A percentile compares a stretch with the other conserved stretches of the same genome.
phyloP scores from a whole-genome alignment of 768 basidiomycete species.

The Boletus reticulatus region DNA sequence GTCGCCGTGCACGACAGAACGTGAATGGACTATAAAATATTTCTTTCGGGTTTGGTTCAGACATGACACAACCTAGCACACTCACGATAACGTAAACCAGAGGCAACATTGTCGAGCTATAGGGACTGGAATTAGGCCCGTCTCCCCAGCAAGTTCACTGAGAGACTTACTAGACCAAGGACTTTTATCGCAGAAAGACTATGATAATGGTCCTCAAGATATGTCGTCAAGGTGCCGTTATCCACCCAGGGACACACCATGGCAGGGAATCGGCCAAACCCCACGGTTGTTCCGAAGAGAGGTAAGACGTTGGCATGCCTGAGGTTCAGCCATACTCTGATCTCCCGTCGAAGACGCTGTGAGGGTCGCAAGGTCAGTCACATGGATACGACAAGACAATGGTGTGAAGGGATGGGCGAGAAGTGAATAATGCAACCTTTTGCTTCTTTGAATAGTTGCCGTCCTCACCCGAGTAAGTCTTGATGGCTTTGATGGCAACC shows the following conservation, averaged over 20 bases:
- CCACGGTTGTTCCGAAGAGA: too few relatives aligned
- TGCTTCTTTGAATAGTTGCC: not conserved
- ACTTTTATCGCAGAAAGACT: not conserved
- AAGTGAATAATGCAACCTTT: not conserved
- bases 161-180: not conserved
- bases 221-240: not conserved
- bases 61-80: too few relatives aligned
- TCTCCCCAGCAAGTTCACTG: too few relatives aligned
- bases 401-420: too few relatives aligned
- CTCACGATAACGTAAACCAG: too few relatives aligned
- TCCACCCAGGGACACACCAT: too few relatives aligned
- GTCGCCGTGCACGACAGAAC: constrained; percentile 18
- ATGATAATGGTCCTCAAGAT: constrained; percentile 12
- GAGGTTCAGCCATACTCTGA: too few relatives aligned
- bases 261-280: too few relatives aligned
- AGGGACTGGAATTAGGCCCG: not conserved
- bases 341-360: constrained; percentile 18
- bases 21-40: constrained; percentile 11
- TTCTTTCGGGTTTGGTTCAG: not conserved
- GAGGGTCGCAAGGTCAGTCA: not conserved
- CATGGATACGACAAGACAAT: not conserved
- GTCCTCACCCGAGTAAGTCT: not conserved
- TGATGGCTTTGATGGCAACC: constrained; percentile 1
- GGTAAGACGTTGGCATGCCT: too few relatives aligned
- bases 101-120: constrained; percentile 8